A percentile compares a stretch with the other conserved stretches of the same genome.
phyloP scores from a whole-genome alignment of 805 yeast species.

The Scheffersomyces ergatensis region DNA sequence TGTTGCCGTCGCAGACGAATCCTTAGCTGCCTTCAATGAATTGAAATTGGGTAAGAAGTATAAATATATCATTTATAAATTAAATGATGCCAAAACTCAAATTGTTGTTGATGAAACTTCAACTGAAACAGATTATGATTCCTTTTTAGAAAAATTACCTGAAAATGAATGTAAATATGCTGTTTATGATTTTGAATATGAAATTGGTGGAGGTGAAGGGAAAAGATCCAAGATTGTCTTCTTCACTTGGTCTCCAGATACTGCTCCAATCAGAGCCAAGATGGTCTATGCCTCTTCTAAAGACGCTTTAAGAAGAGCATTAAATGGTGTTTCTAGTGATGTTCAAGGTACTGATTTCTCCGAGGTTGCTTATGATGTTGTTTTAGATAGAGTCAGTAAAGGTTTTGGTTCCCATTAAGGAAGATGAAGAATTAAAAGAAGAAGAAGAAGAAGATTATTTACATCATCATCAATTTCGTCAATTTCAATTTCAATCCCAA shows the following conservation, averaged over 20 bases:
- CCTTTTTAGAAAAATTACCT: conserved; percentile 83
- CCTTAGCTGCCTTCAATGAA: conserved; percentile 91
- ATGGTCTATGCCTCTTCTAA: conserved; percentile 99
- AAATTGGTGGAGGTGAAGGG: conserved; percentile 86
- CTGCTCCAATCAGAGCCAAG: conserved; percentile 92
- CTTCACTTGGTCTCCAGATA: conserved; percentile 96
- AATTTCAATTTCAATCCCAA: too few species aligned
- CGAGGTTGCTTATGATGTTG: conserved; percentile 93
- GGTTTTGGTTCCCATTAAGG: conserved; percentile 18
- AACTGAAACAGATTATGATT: conserved; percentile 70
- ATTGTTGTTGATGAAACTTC: conserved; percentile 89
- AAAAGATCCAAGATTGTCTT: conserved; percentile 75
- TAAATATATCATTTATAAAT: conserved; percentile 77
- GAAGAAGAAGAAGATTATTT: too few species aligned
- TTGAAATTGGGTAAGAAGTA: conserved; percentile 89
- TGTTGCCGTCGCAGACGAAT: conserved; percentile 66
- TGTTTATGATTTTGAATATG: conserved; percentile 94
- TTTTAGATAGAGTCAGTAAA: conserved; percentile 83
- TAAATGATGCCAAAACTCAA: conserved; percentile 85
- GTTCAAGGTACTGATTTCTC: conserved; percentile 97
- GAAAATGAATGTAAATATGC: conserved; percentile 97
- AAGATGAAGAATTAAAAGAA: background rate
- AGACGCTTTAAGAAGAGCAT: conserved; percentile 95
- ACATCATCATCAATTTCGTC: too few species aligned
- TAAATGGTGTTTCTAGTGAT: conserved; percentile 92